Conservation (phyloP, 371 early-diverging fungal genomes). For the Mucor irregularis region DNA sequence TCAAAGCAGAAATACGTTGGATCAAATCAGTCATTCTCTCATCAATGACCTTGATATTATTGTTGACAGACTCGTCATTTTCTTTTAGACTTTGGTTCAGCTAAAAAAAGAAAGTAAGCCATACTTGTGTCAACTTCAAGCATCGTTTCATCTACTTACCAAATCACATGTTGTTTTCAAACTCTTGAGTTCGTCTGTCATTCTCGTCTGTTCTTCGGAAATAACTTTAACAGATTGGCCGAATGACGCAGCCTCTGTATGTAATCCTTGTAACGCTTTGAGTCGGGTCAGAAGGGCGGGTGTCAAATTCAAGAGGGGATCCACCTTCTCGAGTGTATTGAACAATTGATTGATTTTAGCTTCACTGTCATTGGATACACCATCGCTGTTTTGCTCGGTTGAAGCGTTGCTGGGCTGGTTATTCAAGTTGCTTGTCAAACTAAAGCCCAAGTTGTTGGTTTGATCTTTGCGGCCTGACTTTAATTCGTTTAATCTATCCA, state of each 20-base stretch:
- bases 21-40: conserved; percentile 64
- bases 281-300: conserved; percentile 82
- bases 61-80: conserved; percentile 64
- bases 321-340: conserved; percentile 70
- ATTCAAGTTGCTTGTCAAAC: conserved; percentile 11
- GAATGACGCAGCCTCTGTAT: conserved; percentile 81
- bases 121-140: too few species aligned
- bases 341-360: conserved; percentile 54
- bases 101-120: conserved; percentile 29
- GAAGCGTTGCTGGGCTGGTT: conserved; percentile 2
- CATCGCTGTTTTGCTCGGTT: conserved; percentile 14
- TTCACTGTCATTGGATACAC: conserved; percentile 22
- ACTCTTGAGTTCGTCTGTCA: conserved; percentile 68
- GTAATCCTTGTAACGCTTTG: conserved; percentile 76
- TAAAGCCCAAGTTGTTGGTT: conserved; percentile 25
- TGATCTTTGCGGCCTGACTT: conserved; percentile 54
- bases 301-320: conserved; percentile 76
- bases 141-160: too few species aligned
- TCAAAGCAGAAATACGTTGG: conserved; percentile 53
- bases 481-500: conserved; percentile 77
- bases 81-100: conserved; percentile 65
- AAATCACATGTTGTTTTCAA: conserved; percentile 59
- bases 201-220: conserved; percentile 70
- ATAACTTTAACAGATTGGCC: conserved; percentile 74
- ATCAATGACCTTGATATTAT: conserved; percentile 72